These are phyloP conservation scores for Pseudonitzschia multistriata DNA, from an alignment of 108 stramenopile genomes.

Conservation along the genomic window DNA sequence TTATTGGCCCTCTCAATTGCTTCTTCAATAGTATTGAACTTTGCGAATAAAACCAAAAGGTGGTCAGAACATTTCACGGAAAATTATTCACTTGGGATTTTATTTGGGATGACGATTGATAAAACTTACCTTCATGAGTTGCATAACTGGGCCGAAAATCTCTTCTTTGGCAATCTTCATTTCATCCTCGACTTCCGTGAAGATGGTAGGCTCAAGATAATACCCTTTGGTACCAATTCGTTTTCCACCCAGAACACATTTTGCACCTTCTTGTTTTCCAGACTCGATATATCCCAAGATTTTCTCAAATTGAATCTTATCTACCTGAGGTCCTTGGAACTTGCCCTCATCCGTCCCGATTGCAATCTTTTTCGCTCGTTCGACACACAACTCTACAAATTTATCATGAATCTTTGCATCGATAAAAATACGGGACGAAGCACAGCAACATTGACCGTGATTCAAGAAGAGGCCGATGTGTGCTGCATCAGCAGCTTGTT, in stretches of 20 bases:
- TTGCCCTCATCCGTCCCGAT: conserved; percentile 1
- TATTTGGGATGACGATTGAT: background rate
- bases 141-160: conserved; percentile 67
- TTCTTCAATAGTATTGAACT: conserved; percentile 13
- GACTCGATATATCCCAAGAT: conserved; percentile 22
- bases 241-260: conserved; percentile 24
- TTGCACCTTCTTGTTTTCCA: conserved; percentile 44
- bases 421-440: conserved; percentile 63
- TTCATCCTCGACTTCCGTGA: conserved; percentile 26
- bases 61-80: too few species aligned
- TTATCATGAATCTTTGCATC: conserved; percentile 51
- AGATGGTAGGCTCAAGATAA: conserved; percentile 38
- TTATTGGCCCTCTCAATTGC: conserved; percentile 52
- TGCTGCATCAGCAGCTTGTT: conserved; percentile 49
- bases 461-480: conserved; percentile 55
- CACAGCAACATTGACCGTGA: conserved; percentile 76
- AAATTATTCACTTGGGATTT: too few species aligned
- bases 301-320: conserved; percentile 37
- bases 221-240: conserved; percentile 39
- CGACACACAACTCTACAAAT: conserved; percentile 28
- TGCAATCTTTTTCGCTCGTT: conserved; percentile 2
- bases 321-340: conserved; percentile 44
- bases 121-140: conserved; percentile 1
- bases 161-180: conserved; percentile 54
- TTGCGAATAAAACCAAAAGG: background rate